These are phyloP conservation scores for Cytospora schulzeri DNA, from an alignment of 2,329 filamentous ascomycete species.

Conservation along the genomic window DNA sequence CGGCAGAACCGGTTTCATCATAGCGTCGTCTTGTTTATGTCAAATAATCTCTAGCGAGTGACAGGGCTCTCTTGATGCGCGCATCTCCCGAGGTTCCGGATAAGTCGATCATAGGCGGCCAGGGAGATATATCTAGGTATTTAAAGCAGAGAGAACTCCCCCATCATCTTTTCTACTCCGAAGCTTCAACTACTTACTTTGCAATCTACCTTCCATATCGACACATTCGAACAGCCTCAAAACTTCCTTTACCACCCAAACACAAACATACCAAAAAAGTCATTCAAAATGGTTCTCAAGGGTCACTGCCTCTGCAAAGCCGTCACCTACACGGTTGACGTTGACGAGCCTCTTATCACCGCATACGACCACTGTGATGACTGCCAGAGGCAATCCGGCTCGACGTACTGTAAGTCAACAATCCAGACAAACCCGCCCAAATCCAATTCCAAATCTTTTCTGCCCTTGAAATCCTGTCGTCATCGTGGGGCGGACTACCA, in stretches of 20 bases:
- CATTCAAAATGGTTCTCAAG: slow-evolving; percentile 62
- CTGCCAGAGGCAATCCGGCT: slow-evolving; percentile 70
- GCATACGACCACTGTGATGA: slow-evolving; percentile 75
- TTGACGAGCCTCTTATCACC: slow-evolving; percentile 54
- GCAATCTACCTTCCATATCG: neutral
- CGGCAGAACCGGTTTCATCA: slow-evolving; percentile 25
- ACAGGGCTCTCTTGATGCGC: slow-evolving; percentile 12
- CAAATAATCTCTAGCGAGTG: neutral
- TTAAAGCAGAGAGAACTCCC: slow-evolving; percentile 10
- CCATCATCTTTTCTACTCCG: too few species aligned
- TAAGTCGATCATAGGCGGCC: neutral
- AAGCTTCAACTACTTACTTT: neutral
- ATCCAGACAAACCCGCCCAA: neutral
- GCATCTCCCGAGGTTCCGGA: neutral
- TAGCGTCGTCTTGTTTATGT: slow-evolving; percentile 17
- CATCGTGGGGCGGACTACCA: slow-evolving; percentile 9
- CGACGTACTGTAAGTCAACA: slow-evolving; percentile 62
- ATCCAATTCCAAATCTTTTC: neutral
- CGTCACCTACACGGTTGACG: slow-evolving; percentile 66
- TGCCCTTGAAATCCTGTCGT: slow-evolving; percentile 5
- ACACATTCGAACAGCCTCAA: slow-evolving; percentile 22
- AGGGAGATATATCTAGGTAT: slow-evolving; percentile 4
- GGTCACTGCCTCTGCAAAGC: slow-evolving; percentile 73
- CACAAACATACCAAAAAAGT: slow-evolving; percentile 25
- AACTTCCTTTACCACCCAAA: slow-evolving; percentile 23